Conservation (phyloP, 2,329 filamentous ascomycete genomes). For the Aspergillus terreus region DNA sequence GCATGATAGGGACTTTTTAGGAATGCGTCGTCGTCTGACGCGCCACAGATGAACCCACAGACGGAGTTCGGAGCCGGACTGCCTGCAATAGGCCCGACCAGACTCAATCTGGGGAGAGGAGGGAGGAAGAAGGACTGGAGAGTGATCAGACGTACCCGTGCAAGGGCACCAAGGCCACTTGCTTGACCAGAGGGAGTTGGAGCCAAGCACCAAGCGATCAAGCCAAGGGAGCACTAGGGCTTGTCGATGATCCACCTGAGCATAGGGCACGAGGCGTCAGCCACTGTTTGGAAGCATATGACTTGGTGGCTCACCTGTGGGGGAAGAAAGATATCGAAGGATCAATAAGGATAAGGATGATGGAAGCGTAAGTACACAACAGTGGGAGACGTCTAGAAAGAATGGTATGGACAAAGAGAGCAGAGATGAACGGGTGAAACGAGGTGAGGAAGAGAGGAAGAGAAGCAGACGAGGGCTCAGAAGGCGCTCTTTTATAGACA, state of each 20-base stretch:
- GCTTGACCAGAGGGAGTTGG: neutral
- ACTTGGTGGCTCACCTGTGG: neutral
- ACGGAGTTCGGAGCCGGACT: neutral
- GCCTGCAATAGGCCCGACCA: neutral
- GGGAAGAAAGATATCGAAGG: neutral
- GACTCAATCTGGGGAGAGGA: neutral
- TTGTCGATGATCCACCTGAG: neutral
- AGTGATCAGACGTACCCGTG: neutral
- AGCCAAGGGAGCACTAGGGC: neutral
- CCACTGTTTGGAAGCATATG: neutral
- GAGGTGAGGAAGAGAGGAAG: neutral
- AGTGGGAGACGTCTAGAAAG: neutral
- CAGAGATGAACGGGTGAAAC: neutral
- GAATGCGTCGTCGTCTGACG: conserved; percentile 18
- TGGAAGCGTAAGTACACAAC: neutral
- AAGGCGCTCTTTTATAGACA: neutral
- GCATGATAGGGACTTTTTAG: conserved; percentile 7
- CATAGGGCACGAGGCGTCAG: neutral
- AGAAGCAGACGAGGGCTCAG: neutral
- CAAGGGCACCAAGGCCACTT: neutral
- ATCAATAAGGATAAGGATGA: neutral
- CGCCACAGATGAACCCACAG: neutral
- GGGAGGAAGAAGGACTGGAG: neutral
- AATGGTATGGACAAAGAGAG: neutral
- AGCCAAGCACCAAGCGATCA: neutral